phyloP scores from a whole-genome alignment of 176 grass and related monocot genomes.

The Otatea glauca region DNA sequence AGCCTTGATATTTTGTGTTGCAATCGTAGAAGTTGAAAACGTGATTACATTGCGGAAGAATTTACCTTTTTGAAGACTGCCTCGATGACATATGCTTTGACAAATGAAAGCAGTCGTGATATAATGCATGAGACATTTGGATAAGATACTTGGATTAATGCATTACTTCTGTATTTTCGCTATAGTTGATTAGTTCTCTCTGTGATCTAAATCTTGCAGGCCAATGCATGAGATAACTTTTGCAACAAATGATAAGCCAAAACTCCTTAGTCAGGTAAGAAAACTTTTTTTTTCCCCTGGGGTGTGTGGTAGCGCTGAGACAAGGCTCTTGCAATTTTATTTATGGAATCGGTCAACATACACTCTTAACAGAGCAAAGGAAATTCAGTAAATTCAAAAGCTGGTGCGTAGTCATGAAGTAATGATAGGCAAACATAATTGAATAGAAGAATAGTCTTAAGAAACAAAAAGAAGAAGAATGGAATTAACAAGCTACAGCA shows the following conservation, averaged over 20 bases:
- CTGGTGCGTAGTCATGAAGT: background rate
- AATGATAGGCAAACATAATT: background rate
- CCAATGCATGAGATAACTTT: conserved; percentile 87
- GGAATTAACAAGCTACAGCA: background rate
- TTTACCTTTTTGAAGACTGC: background rate
- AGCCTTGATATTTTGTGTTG: conserved; percentile 1
- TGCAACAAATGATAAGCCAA: conserved; percentile 78
- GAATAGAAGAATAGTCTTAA: background rate
- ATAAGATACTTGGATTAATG: background rate
- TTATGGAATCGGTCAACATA: background rate
- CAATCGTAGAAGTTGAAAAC: background rate
- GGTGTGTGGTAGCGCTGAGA: background rate
- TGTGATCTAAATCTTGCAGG: conserved; percentile 59
- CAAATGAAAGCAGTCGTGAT: background rate
- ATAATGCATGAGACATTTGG: too few species aligned
- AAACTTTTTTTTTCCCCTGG: background rate
- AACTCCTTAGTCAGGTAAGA: conserved; percentile 81
- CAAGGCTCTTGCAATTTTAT: background rate
- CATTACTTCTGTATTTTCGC: background rate
- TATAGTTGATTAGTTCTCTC: conserved; percentile 18
- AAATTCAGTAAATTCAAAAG: conserved; percentile 23
- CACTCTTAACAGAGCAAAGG: background rate
- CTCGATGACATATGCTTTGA: background rate
- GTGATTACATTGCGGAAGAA: background rate
- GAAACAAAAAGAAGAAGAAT: background rate